A percentile compares a stretch with the other conserved stretches of the same genome.
phyloP scores from a whole-genome alignment of 192 early-diverging fungal genomes.

The Coemansia brasiliensis region DNA sequence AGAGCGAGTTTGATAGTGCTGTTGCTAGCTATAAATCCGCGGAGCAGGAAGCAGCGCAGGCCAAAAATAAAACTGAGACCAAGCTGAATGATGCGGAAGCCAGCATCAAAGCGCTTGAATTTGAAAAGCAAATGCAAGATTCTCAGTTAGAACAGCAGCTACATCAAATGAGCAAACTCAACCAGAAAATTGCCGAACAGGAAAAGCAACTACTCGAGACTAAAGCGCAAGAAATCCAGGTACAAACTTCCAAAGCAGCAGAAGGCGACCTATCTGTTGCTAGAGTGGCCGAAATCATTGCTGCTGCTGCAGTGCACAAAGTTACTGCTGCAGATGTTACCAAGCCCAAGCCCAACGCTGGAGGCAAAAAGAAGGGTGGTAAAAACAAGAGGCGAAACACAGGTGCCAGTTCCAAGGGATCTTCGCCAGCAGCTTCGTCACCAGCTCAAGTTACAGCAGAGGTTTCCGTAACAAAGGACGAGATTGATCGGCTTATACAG shows the following conservation, averaged over 20 bases:
- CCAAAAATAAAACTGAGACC: conserved; percentile 34
- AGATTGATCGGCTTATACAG: conserved; percentile 27
- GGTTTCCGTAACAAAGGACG: conserved; percentile 12
- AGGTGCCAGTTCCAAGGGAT: not conserved
- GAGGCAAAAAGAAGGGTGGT: conserved; percentile 23
- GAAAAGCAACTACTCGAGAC: conserved; percentile 4
- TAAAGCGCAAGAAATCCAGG: too few relatives aligned
- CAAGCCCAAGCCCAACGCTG: conserved; percentile 2
- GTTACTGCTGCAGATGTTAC: conserved; percentile 10
- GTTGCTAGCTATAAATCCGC: conserved; percentile 12
- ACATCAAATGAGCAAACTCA: conserved; percentile 17
- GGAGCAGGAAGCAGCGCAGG: conserved; percentile 18
- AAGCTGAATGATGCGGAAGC: conserved; percentile 23
- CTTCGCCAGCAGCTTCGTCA: conserved; percentile 16
- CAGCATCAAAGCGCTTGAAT: conserved; percentile 1
- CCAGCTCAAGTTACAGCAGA: not conserved
- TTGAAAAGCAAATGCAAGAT: conserved; percentile 12
- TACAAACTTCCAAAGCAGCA: too few relatives aligned
- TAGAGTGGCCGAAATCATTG: conserved; percentile 26
- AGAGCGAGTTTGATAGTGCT: conserved; percentile 19
- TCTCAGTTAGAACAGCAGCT: not conserved
- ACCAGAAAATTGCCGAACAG: too few relatives aligned
- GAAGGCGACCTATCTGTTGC: too few relatives aligned
- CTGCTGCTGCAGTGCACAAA: conserved; percentile 23
- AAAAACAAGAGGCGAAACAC: conserved; percentile 47